Conservation (phyloP, 805 yeast genomes). For the Teunomyces kruisii region DNA sequence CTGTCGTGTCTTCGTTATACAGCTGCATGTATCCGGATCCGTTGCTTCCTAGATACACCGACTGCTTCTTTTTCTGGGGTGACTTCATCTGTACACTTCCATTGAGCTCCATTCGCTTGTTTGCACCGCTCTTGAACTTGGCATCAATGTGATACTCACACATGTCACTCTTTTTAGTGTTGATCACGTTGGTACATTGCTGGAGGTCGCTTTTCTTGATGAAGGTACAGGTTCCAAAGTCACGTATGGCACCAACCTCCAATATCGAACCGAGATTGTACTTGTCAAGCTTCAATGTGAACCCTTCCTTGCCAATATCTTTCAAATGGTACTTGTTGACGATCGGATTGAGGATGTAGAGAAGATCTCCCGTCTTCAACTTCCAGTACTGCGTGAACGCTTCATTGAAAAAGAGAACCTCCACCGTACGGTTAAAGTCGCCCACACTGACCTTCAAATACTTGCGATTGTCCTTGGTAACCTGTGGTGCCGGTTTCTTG, state of each 20-base stretch:
- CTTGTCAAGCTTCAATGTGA: constrained; percentile 56
- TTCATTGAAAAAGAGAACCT: constrained; percentile 61
- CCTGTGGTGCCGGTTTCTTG: constrained; percentile 52
- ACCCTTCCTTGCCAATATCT: constrained; percentile 33
- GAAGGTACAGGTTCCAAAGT: constrained; percentile 67
- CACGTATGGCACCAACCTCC: constrained; percentile 70
- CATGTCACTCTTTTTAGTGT: constrained; percentile 49
- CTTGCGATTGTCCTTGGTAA: constrained; percentile 43
- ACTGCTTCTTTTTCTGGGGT: constrained; percentile 42
- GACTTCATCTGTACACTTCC: constrained; percentile 57
- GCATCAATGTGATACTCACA: constrained; percentile 75
- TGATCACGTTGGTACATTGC: constrained; percentile 61
- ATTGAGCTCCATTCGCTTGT: constrained; percentile 77
- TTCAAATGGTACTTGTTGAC: constrained; percentile 33
- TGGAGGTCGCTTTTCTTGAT: constrained; percentile 44
- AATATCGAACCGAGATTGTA: constrained; percentile 49
- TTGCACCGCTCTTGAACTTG: constrained; percentile 49
- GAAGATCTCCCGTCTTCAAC: constrained; percentile 67
- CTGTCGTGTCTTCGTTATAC: constrained; percentile 22
- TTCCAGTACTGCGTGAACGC: constrained; percentile 75
- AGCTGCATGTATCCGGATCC: constrained; percentile 17
- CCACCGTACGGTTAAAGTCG: constrained; percentile 61
- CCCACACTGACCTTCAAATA: constrained; percentile 65
- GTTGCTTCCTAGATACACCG: constrained; percentile 37
- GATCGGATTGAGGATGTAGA: constrained; percentile 74